phyloP scores from a whole-genome alignment of 2,329 filamentous ascomycete genomes.

The Xylariaceae sp. region DNA sequence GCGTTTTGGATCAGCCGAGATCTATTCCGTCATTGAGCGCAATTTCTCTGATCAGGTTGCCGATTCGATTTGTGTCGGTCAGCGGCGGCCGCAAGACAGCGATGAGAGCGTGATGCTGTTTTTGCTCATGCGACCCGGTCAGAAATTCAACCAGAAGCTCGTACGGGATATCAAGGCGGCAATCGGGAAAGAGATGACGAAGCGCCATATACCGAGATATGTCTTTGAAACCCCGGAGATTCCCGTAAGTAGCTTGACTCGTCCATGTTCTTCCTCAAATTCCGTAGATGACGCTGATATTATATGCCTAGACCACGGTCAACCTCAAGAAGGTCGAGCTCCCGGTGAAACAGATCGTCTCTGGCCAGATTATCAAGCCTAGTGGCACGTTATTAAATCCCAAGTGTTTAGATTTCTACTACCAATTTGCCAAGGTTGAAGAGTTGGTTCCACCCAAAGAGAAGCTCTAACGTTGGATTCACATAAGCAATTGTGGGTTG shows the following conservation, averaged over 20 bases:
- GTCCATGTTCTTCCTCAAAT: background rate
- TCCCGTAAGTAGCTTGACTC: conserved; percentile 51
- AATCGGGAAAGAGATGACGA: conserved; percentile 63
- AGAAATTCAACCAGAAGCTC: conserved; percentile 50
- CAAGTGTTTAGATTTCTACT: conserved; percentile 70
- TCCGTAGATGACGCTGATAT: background rate
- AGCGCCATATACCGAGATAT: conserved; percentile 72
- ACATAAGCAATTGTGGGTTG: no score
- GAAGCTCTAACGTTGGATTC: conserved; percentile 41
- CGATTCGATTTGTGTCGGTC: conserved; percentile 77
- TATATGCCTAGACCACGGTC: conserved; percentile 61
- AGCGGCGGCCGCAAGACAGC: conserved; percentile 56
- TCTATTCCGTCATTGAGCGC: conserved; percentile 69
- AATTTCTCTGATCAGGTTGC: conserved; percentile 59
- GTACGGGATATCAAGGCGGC: conserved; percentile 57
- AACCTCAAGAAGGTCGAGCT: conserved; percentile 84
- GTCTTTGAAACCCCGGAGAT: conserved; percentile 79
- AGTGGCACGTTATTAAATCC: conserved; percentile 76
- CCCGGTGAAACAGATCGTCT: conserved; percentile 80
- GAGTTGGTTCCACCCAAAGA: conserved; percentile 47
- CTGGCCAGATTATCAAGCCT: conserved; percentile 66
- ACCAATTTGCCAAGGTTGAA: conserved; percentile 71
- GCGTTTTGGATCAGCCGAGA: conserved; percentile 74
- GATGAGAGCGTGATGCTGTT: conserved; percentile 56
- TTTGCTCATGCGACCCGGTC: conserved; percentile 53